phyloP scores from a whole-genome alignment of 2,329 filamentous ascomycete genomes.

The Dendryphion nanum region DNA sequence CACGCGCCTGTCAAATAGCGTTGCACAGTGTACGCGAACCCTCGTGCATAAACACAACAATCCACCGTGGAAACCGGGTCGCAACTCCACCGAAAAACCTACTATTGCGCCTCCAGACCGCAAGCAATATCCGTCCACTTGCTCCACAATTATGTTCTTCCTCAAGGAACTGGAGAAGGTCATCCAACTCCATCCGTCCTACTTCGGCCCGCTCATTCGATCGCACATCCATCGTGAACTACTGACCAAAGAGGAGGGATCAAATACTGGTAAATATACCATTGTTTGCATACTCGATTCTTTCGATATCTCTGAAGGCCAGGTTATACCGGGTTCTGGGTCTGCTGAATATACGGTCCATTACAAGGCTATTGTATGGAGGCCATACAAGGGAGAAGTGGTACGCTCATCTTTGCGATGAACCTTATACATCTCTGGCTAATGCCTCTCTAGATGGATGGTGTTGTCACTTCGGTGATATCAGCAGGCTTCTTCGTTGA shows the following conservation, averaged over 20 bases:
- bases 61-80: too few species aligned
- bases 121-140: too few species aligned
- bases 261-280: constrained; percentile 92
- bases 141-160: too few species aligned
- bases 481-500: constrained; percentile 88
- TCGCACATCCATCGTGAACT: constrained; percentile 88
- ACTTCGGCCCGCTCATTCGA: constrained; percentile 91
- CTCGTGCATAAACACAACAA: too few species aligned
- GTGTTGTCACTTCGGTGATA: constrained; percentile 87
- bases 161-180: constrained; percentile 94
- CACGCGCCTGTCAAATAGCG: too few species aligned
- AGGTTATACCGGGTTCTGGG: constrained; percentile 87
- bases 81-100: too few species aligned
- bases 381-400: constrained; percentile 96
- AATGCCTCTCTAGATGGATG: constrained; percentile 78
- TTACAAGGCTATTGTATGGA: constrained; percentile 95
- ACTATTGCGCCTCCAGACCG: too few species aligned
- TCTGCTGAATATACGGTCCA: constrained; percentile 92
- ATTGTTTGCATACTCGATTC: constrained; percentile 98
- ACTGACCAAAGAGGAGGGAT: constrained; percentile 89
- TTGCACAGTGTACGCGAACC: too few species aligned
- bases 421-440: too few species aligned
- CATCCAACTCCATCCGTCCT: constrained; percentile 93
- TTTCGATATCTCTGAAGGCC: constrained; percentile 89
- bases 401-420: constrained; percentile 55